Conservation (phyloP, 2,329 filamentous ascomycete species). For the Fusarium sp. region DNA sequence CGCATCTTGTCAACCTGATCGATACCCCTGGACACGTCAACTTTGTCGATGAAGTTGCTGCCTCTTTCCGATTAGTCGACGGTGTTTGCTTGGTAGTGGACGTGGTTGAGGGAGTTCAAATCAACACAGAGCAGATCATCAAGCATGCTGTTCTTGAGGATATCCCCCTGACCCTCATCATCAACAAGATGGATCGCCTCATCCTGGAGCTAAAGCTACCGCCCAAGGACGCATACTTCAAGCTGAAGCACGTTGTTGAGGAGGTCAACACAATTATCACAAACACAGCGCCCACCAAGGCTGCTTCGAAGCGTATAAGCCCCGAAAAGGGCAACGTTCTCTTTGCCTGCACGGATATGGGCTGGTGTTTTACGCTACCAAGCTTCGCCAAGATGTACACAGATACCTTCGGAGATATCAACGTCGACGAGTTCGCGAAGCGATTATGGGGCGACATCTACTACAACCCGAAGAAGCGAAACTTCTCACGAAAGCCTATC, state of each 20-base stretch:
- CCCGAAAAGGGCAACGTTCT: conserved; percentile 99
- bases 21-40: conserved; percentile 98
- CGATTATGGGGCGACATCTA: conserved; percentile 97
- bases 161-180: conserved; percentile 85
- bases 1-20: conserved; percentile 91
- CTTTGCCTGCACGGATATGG: conserved; percentile 92
- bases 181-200: conserved; percentile 97
- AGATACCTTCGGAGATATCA: conserved; percentile 84
- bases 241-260: conserved; percentile 98
- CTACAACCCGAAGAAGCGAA: conserved; percentile 90
- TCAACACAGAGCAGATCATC: conserved; percentile 97
- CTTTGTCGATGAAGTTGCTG: conserved; percentile 96
- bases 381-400: conserved; percentile 98
- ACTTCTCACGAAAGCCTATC: conserved; percentile 87
- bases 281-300: conserved; percentile 82
- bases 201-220: conserved; percentile 95
- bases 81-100: conserved; percentile 94
- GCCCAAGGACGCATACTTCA: conserved; percentile 97
- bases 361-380: conserved; percentile 94
- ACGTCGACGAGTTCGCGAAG: conserved; percentile 82
- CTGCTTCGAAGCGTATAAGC: conserved; percentile 83
- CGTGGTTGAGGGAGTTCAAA: conserved; percentile 98
- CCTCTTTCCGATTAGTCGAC: conserved; percentile 86
- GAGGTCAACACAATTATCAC: conserved; percentile 97
- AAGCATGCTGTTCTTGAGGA: conserved; percentile 93